Percentiles rank a stretch among this genome's conserved stretches.
phyloP scores from a whole-genome alignment of 345 rosid genomes.

The Crucihimalaya himalaica region DNA sequence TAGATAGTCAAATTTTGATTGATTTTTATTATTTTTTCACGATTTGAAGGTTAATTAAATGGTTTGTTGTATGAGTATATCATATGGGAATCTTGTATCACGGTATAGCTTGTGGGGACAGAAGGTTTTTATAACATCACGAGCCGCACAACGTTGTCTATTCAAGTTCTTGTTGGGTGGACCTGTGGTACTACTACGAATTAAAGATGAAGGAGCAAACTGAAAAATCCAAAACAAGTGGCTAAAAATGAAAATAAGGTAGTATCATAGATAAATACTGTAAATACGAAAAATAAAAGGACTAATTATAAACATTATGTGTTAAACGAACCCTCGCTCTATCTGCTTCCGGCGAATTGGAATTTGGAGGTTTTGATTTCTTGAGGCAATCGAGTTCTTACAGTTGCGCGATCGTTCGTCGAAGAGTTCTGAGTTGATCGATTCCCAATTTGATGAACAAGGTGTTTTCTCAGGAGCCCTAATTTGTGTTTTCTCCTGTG shows the following conservation, averaged over 20 bases:
- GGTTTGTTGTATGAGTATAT: not conserved
- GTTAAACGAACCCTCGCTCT: not conserved
- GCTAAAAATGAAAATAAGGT: not conserved
- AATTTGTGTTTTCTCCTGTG: not conserved
- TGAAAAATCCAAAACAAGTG: not conserved
- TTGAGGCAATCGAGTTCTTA: not conserved
- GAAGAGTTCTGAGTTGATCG: not conserved
- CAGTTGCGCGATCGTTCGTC: not conserved
- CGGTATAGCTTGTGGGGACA: conserved; percentile 24
- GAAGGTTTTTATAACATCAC: conserved; percentile 29
- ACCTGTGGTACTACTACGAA: not conserved
- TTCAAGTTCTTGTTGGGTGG: conserved; percentile 19
- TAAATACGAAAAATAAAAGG: conserved; percentile 4
- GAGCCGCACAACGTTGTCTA: conserved; percentile 28
- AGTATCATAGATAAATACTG: not conserved
- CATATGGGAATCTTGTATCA: not conserved
- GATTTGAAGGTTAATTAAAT: not conserved
- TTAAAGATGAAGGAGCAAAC: conserved; percentile 3
- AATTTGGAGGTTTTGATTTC: conserved; percentile 9
- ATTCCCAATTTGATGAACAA: conserved; percentile 9
- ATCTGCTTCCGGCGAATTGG: not conserved
- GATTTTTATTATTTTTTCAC: not conserved
- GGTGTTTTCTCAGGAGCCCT: conserved; percentile 15
- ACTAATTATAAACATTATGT: not conserved
- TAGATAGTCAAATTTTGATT: not conserved